Evolutionary conservation across 2,329 filamentous ascomycete genomes (phyloP).

Genomic region (Sphaerulina vaccinii): DNA sequence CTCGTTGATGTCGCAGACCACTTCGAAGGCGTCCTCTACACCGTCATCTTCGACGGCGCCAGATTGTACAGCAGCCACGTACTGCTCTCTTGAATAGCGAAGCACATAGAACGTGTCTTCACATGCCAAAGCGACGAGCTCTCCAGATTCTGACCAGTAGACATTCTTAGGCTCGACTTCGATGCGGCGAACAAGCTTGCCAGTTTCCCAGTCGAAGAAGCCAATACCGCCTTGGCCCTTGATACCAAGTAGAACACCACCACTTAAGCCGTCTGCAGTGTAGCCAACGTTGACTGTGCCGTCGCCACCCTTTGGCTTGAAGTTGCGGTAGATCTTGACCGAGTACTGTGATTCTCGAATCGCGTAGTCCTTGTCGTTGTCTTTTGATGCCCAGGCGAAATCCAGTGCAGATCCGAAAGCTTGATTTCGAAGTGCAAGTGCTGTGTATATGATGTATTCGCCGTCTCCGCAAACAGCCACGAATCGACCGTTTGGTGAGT

Average conservation of each 20-base stretch:
- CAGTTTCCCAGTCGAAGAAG: constrained; percentile 94
- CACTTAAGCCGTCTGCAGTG: constrained; percentile 86
- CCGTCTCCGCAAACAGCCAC: constrained; percentile 91
- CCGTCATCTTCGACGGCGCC: constrained; percentile 86
- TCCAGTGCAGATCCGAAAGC: constrained; percentile 93
- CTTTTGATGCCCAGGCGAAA: constrained; percentile 95
- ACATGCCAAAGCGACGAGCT: constrained; percentile 87
- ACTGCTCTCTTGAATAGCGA: constrained; percentile 85
- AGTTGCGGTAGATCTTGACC: constrained; percentile 97
- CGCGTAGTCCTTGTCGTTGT: constrained; percentile 97
- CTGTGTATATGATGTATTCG: constrained; percentile 98
- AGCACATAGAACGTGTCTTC: constrained; percentile 95
- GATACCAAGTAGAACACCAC: constrained; percentile 87
- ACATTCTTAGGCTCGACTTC: constrained; percentile 72
- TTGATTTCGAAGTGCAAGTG: constrained; percentile 94
- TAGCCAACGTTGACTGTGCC: constrained; percentile 79
- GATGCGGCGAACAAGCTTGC: constrained; percentile 84
- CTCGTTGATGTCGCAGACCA: constrained; percentile 93
- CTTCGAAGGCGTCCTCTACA: constrained; percentile 92
- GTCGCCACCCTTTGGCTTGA: constrained; percentile 84
- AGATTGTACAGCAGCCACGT: constrained; percentile 75
- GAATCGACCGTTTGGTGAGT: constrained; percentile 93
- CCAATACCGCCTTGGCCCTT: constrained; percentile 93
- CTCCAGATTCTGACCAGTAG: constrained; percentile 97
- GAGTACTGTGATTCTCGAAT: constrained; percentile 92